Evolutionary conservation across 768 basidiomycete genomes (phyloP).

Genomic region (Kwoniella europaea): DNA sequence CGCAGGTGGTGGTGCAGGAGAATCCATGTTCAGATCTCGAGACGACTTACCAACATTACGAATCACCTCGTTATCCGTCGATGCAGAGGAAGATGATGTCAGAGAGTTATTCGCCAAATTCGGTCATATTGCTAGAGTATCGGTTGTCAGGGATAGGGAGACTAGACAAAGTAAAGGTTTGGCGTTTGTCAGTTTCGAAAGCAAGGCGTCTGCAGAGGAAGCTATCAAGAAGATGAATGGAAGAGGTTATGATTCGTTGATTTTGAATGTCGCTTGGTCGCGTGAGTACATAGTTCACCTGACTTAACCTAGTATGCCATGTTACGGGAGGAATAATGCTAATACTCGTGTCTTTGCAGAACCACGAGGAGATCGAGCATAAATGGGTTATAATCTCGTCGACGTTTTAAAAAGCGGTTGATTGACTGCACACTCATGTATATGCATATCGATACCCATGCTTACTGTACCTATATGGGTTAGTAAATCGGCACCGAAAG

Average conservation of each 20-base stretch:
- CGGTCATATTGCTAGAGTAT: conserved; percentile 84
- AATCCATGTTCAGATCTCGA: conserved; percentile 74
- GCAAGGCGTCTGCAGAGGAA: conserved; percentile 73
- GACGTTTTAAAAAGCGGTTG: conserved; percentile 11
- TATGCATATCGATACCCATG: conserved; percentile 20
- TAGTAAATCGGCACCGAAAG: too few relatives aligned
- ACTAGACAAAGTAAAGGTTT: conserved; percentile 95
- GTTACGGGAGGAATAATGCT: not conserved
- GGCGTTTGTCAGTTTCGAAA: conserved; percentile 96
- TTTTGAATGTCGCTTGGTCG: conserved; percentile 72
- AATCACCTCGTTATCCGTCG: conserved; percentile 94
- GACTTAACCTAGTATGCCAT: not conserved
- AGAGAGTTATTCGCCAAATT: conserved; percentile 86
- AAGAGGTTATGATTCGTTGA: conserved; percentile 86
- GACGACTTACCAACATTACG: conserved; percentile 96
- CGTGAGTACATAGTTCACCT: conserved; percentile 48
- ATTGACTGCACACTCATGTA: conserved; percentile 8
- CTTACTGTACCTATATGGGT: not conserved
- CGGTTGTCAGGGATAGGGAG: conserved; percentile 91
- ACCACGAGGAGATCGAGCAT: conserved; percentile 29
- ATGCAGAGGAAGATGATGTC: conserved; percentile 91
- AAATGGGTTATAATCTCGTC: not conserved
- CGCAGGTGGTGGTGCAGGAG: conserved; percentile 68
- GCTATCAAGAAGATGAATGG: conserved; percentile 93
- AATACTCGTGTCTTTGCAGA: not conserved